Evolutionary conservation across 225 moss, liverwort and hornwort genomes (phyloP), one percentile per base, ranked within the genome.

Genomic region (Rhytidiadelphus loreus): DNA sequence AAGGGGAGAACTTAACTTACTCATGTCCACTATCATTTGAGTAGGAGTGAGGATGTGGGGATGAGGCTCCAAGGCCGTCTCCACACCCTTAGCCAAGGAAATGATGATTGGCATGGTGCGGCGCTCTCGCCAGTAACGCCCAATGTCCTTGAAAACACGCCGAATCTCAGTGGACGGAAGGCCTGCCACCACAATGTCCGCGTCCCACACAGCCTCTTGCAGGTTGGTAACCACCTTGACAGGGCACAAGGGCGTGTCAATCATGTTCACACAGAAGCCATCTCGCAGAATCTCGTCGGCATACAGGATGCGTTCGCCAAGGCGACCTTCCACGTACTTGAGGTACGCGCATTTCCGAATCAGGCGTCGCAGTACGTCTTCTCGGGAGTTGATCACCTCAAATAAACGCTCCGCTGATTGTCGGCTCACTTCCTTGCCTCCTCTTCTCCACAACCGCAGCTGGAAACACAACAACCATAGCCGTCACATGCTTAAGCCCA

Each of bases 141-240:
- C 97, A 69, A 98, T 95, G 84, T 98, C 92, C 86, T 97, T 95
- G 83, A 98, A 98, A 17, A 98, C 97, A 25, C 93, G 95, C 14
- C 98, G 94, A 57, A 95, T 97, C 79, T 98, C 98, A 17, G 98
- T 98, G 41, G 98, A 98, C 12, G 98, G 98, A 29, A 98, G 96
- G 23, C 95, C 98, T 59, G 97, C 97, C 35, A 98, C 95, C 81
- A 98, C 92, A 56, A 98, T 94, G 86, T 98, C 98, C 7, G 98
- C 98, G 65, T 98, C 98, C 98, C 98, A 98, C 56, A 98, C 98
- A 62, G 98, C 98, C 91, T 97, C 98, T 86, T 97, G 95, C 29
- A 98, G 93, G 83, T 98, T 97, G 70, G 98, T 98, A 69, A 98
- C 98, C 71, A 98, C 98, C 91, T 96, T 97, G 63, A 98, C 83